A percentile compares a stretch with the other conserved stretches of the same genome.
Evolutionary conservation across 148 eudicot species (phyloP).

Genomic region (Rhododendron ferrugineum): DNA sequence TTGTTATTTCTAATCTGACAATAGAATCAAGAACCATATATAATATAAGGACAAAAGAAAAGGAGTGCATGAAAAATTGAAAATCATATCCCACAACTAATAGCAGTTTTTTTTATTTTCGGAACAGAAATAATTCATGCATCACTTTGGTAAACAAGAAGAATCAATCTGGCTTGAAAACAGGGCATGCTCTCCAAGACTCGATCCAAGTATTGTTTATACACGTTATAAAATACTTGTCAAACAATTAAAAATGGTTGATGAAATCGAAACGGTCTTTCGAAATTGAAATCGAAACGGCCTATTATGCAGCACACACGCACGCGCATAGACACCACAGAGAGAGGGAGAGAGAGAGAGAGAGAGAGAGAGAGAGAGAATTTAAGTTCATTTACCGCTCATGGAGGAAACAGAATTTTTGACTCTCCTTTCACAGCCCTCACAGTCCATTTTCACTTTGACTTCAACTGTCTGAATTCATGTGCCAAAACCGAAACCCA

Average conservation of each 20-base stretch:
- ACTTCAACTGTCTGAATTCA: constrained; percentile 42
- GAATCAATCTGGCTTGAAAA: not conserved
- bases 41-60: not conserved
- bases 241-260: not conserved
- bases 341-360: not conserved
- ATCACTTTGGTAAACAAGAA: not conserved
- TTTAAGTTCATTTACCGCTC: constrained; percentile 23
- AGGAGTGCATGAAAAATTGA: not conserved
- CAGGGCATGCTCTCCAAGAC: not conserved
- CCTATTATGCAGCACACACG: too few species aligned
- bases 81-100: not conserved
- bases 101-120: not conserved
- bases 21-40: too few species aligned
- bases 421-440: constrained; percentile 50
- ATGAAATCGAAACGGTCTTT: not conserved
- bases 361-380: not conserved
- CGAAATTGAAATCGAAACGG: too few species aligned
- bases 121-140: not conserved
- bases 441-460: constrained; percentile 56
- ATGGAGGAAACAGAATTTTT: constrained; percentile 35
- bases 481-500: not conserved
- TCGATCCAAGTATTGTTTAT: not conserved
- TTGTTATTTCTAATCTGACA: too few species aligned
- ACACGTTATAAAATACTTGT: not conserved
- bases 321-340: not conserved